phyloP scores from a whole-genome alignment of 177 flowering plant genomes.

The Vitis hybrid region DNA sequence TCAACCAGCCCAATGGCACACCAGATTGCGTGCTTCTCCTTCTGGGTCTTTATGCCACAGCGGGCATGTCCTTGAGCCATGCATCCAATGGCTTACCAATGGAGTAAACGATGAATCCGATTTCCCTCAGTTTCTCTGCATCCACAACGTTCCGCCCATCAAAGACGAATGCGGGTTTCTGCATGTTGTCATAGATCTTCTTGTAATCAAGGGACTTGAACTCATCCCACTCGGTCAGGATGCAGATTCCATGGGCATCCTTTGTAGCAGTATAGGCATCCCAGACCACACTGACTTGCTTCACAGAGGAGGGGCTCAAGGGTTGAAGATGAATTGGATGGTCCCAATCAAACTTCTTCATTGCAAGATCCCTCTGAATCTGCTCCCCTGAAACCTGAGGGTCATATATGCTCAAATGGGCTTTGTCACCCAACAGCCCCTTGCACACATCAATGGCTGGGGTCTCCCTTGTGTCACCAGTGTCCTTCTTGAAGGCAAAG shows the following conservation, averaged over 20 bases:
- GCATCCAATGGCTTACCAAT: conserved; percentile 73
- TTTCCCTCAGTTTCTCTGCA: conserved; percentile 46
- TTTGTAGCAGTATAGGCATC: conserved; percentile 65
- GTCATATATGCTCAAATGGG: conserved; percentile 61
- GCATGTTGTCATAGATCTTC: conserved; percentile 63
- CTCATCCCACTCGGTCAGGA: conserved; percentile 80
- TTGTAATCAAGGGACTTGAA: conserved; percentile 61
- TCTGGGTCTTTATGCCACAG: conserved; percentile 33
- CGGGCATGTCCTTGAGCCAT: conserved; percentile 76
- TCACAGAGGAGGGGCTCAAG: conserved; percentile 32
- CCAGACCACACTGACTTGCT: conserved; percentile 43
- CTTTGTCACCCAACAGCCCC: conserved; percentile 62
- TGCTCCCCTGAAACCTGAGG: conserved; percentile 70
- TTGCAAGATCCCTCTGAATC: conserved; percentile 61
- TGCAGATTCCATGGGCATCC: conserved; percentile 67
- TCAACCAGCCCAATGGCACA: not conserved
- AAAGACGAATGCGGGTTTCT: conserved; percentile 71
- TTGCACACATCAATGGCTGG: conserved; percentile 78
- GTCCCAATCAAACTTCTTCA: conserved; percentile 68
- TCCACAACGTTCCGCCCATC: conserved; percentile 66
- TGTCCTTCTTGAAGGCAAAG: conserved; percentile 70
- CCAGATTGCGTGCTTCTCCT: not conserved
- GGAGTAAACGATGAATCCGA: conserved; percentile 69
- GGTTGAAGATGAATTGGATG: conserved; percentile 56
- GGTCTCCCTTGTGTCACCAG: conserved; percentile 75